Evolutionary conservation across 75 land plant genomes (phyloP).

Genomic region (Sequoia sempervirens): DNA sequence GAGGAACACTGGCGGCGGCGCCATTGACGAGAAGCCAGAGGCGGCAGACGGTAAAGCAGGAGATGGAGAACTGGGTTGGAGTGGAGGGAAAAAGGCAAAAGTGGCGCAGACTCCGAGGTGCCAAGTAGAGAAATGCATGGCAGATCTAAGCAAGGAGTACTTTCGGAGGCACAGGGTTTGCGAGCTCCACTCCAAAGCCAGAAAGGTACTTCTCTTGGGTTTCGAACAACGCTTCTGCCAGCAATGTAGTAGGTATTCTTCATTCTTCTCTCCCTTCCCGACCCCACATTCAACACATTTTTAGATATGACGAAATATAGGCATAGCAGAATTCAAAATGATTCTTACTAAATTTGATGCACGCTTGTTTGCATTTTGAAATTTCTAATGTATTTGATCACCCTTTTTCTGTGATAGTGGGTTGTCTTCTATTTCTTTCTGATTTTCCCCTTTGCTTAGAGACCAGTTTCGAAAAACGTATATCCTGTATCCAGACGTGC

Average conservation of each 20-base stretch:
- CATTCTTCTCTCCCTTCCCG: too few species aligned
- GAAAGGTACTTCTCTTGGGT: conserved; percentile 25
- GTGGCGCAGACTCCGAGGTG: conserved; percentile 22
- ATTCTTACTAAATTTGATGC: neutral
- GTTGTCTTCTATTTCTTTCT: neutral
- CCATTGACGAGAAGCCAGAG: neutral
- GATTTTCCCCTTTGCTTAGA: neutral
- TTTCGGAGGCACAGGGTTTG: conserved; percentile 55
- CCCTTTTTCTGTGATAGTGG: too few species aligned
- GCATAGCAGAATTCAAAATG: neutral
- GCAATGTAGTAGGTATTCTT: conserved; percentile 38
- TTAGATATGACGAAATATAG: too few species aligned
- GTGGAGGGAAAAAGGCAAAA: neutral
- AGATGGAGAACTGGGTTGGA: neutral
- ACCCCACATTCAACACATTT: too few species aligned
- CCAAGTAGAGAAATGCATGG: conserved; percentile 55
- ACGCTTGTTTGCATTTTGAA: neutral
- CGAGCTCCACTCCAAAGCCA: conserved; percentile 49
- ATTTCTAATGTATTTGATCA: neutral
- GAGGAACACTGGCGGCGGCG: neutral
- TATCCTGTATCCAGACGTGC: too few species aligned
- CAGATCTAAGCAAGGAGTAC: conserved; percentile 53
- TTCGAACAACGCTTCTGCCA: conserved; percentile 81
- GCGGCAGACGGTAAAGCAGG: neutral
- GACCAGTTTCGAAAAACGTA: too few species aligned